A percentile compares a stretch with the other conserved stretches of the same genome.
Conservation (phyloP, 1,284 basidiomycete species). For the Quambalaria eucalypti region DNA sequence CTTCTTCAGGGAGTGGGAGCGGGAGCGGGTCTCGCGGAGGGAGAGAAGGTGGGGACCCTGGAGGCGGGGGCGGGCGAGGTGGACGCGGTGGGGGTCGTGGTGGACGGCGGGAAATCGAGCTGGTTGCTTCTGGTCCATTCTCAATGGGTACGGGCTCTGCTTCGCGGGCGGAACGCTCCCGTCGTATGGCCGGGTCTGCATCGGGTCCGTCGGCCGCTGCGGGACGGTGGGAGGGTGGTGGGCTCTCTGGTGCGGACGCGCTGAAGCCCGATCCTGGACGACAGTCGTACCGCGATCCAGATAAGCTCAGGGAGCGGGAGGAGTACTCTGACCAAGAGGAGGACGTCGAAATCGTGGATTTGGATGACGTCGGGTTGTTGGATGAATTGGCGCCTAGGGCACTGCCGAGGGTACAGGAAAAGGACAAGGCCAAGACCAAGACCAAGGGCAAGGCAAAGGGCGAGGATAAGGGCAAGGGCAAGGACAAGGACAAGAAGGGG, state of each 20-base stretch:
- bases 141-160: constrained; percentile 64
- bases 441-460: constrained; percentile 38
- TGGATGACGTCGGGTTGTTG: constrained; percentile 68
- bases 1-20: constrained; percentile 9
- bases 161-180: constrained; percentile 4
- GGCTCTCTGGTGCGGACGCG: constrained; percentile 36
- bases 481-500: constrained; percentile 8
- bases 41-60: constrained; percentile 9
- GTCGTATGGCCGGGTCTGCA: constrained; percentile 76
- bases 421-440: constrained; percentile 35
- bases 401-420: constrained; percentile 52
- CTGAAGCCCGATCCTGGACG: constrained; percentile 17
- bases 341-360: constrained; percentile 55
- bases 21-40: constrained; percentile 8
- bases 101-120: constrained; percentile 50
- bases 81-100: constrained; percentile 22
- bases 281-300: constrained; percentile 20
- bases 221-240: neutral
- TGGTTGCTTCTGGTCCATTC: constrained; percentile 82
- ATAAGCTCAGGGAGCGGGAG: constrained; percentile 25
- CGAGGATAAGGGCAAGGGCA: constrained; percentile 49
- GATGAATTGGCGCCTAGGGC: constrained; percentile 83
- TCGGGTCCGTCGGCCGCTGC: constrained; percentile 58
- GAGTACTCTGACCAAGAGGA: constrained; percentile 24
- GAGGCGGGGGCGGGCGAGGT: constrained; percentile 18